Base-by-base conservation (phyloP, 2,329 filamentous ascomycete genomes). In the Apiospora pterosperma region DNA sequence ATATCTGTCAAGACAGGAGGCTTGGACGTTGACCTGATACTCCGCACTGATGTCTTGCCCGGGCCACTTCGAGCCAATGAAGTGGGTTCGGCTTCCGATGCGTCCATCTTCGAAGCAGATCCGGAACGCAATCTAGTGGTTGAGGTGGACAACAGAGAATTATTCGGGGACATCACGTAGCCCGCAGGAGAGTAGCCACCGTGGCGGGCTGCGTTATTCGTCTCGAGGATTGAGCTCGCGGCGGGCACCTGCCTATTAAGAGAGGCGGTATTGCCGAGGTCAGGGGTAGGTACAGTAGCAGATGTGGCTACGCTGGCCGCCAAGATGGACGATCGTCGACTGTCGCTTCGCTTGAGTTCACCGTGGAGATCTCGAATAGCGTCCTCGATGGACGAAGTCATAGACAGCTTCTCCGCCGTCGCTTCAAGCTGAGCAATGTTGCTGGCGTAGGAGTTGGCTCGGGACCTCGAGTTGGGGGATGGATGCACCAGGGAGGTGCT, bases 351-450 rank as follows among this genome's bases (percentile, higher is more conserved):
- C 77, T 92, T 92, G 73, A 91, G 81, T 76, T 92, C 88, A 66
- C 87, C 82, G 76, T 92, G 88, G 69, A 92, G 82, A 72, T 90
- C 87, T 65, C 90, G 86, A 71, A 93, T 94, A 70, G 92, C 90
- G 79, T 91, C 87, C 71, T 91, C 90, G 72, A 93, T 91, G 67
- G 91, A 92, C 67, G 89, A 91, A 64, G 88, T 89, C 80, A 86
- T 85, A 70, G 90, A 92, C 76, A 94, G 82, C 68, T 88, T 85
- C 77, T 93, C 91, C 60, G 91, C 91, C 12, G 88, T 90, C 69
- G 90, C 88, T 77, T 95, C 91, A 67, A 94, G 85, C 61, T 89
- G 86, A 69, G 89, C 88, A 67, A 94, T 88, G 78, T 90, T 93
- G 74, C 84, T 84, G 21, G 84, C 78, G 73, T 87, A 88, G 36